Evolutionary conservation across 148 eudicot genomes (phyloP).

Genomic region (Vaccinium darrowii): DNA sequence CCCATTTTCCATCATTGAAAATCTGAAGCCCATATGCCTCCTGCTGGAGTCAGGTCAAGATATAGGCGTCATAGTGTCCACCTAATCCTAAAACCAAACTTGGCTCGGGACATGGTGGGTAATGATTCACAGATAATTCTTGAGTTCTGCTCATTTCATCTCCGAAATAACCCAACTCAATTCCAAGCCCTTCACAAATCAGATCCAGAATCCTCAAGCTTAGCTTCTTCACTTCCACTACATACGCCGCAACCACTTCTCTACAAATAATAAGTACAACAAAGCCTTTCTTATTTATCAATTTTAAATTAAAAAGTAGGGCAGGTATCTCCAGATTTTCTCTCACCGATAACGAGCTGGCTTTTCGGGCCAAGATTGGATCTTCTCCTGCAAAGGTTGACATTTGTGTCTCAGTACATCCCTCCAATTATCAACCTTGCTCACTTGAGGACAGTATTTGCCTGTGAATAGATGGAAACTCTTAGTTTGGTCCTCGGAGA

Average conservation of each 20-base stretch:
- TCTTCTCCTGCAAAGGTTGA: slow-evolving; percentile 24
- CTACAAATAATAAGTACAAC: background rate
- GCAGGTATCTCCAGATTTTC: background rate
- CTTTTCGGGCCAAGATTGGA: slow-evolving; percentile 29
- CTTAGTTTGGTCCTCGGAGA: slow-evolving; percentile 20
- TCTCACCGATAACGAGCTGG: slow-evolving; percentile 22
- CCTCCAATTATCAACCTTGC: slow-evolving; percentile 21
- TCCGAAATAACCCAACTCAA: slow-evolving; percentile 11
- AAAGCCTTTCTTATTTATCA: background rate
- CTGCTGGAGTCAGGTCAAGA: background rate
- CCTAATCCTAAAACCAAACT: background rate
- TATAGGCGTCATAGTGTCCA: background rate
- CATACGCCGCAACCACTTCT: slow-evolving; percentile 16
- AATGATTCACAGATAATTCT: background rate
- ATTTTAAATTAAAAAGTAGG: background rate
- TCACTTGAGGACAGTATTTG: slow-evolving; percentile 11
- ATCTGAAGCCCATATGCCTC: background rate
- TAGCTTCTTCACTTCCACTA: slow-evolving; percentile 11
- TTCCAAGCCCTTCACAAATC: slow-evolving; percentile 21
- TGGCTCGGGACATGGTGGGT: slow-evolving; percentile 5
- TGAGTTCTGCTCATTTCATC: background rate
- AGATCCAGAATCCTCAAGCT: slow-evolving; percentile 10
- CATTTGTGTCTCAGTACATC: slow-evolving; percentile 19
- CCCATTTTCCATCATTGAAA: background rate
- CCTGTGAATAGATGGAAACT: slow-evolving; percentile 29